Evolutionary conservation across 148 eudicot species (phyloP).

Genomic region (Selenicereus undatus): DNA sequence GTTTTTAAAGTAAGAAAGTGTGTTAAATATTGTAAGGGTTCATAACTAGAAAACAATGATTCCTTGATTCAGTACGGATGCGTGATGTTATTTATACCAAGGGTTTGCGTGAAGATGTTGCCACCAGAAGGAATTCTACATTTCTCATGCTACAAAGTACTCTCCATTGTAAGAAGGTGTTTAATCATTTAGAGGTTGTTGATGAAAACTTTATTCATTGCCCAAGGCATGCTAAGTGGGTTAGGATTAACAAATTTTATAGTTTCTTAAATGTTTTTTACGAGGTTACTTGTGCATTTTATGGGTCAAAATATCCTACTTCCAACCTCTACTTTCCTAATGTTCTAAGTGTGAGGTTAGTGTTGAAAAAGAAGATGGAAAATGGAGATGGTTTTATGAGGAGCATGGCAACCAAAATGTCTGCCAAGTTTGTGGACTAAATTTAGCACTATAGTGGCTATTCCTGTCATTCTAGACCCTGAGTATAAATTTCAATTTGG

Average conservation of each 20-base stretch:
- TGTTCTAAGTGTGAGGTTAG: not conserved
- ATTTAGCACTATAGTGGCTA: not conserved
- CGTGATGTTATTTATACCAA: not conserved
- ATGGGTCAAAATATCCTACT: not conserved
- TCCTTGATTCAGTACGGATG: not conserved
- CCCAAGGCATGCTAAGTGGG: no score
- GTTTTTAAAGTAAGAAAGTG: not conserved
- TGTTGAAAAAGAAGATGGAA: not conserved
- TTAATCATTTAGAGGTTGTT: not conserved
- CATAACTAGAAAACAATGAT: constrained; percentile 6
- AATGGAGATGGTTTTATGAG: not conserved
- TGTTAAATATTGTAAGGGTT: constrained; percentile 19
- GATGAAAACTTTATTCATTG: no score
- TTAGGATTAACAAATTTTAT: no score
- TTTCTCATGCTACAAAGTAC: not conserved
- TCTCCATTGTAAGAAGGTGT: not conserved
- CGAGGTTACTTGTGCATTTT: not conserved
- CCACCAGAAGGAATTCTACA: constrained; percentile 13
- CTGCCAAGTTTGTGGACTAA: not conserved
- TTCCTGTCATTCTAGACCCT: not conserved
- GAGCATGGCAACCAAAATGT: not conserved
- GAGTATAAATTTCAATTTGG: no score
- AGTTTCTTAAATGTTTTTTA: not conserved
- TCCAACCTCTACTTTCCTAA: not conserved
- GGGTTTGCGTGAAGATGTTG: constrained; percentile 17